Evolutionary conservation across 108 stramenopile genomes (phyloP), one percentile per base, ranked within the genome.

Genomic region (Skeletonema menzelii): DNA sequence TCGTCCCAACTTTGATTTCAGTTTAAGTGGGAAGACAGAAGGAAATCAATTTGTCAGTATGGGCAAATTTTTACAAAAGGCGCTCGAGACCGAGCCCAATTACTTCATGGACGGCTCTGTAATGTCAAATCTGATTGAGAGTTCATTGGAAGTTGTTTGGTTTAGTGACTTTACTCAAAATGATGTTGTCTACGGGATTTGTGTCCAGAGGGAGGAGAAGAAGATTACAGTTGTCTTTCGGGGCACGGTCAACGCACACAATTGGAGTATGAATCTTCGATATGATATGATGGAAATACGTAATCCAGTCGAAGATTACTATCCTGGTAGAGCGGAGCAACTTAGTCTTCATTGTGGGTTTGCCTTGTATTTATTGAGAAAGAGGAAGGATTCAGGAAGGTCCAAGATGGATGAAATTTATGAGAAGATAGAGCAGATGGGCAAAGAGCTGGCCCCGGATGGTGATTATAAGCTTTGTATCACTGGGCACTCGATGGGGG

Each of bases 401-500:
- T 53, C 65, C 8, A 75, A 75, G 24, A 38, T 75, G 44, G 56
- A 60, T 32, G 73, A 75, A 31, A 75, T 75, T 14, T 57, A 67
- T 32, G 58, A 59, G 27, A 67, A 60, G 38, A 40, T 75, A 27
- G 59, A 67, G 3, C 27, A 10, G 8, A 75, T 75, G 15, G 73
- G 73, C n/a, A 63, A 22, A 37, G 73, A 75, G 38, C 22, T 75
- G 44, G 55, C 57, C 8, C 46, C 49, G 7, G 46, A 65, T 44
- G 71, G 71, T 20, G 53, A 71, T 27, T 76, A 71, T 61, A 61
- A 67, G 61, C 35, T 81, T 27, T 64, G 57, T 5, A 65, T 78
- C 14, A 77, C 76, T 0, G 84, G 84, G 5, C 76, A 81, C 30
- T 59, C 63, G 20, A 32, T 84, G 17, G 84, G 84, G 1, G 84